Evolutionary conservation across 2,329 filamentous ascomycete species (phyloP), one percentile per base, ranked within the genome.

Genomic region (Aspergillus awamori): DNA sequence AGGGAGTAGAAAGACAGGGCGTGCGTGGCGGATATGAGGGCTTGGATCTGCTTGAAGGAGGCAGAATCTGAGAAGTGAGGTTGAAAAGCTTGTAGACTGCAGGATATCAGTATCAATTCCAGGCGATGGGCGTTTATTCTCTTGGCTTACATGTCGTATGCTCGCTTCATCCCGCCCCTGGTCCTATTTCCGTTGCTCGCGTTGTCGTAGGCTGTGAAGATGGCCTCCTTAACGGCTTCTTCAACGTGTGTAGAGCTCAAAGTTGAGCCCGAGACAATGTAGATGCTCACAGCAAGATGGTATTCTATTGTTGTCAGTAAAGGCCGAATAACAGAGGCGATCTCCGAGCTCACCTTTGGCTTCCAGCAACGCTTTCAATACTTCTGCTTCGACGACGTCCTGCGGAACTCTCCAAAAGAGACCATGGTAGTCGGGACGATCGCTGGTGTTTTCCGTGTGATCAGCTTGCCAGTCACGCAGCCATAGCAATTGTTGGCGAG

Each of bases 111-210:
- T 30, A 11, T 58, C 11, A 11, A n/a, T 6, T 36, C 22, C 15
- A 22, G 13, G n/a, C 17, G 4, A 45, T 8, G 30, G 33, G 28
- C 11, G 24, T 33, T 8, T 20, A 8, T 24, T 2, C 6, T 3
- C 6, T 17, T 15, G 20, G 76, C 80, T 68, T 71, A 82, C 80
- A 85, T 82, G 45, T 87, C 84, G 53, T 81, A 82, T 10, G 86
- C 86, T 68, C 81, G 84, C 70, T 86, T 88, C 79, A 89, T 84
- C 13, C 84, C 84, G 15, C 87, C 87, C 65, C 87, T 80, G 17
- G 81, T 86, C 64, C 81, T 80, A 68, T 88, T 89, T 30, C 87
- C 87, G 67, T 89, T 89, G 70, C 83, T 88, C 20, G 87, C 86
- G 64, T 86, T 87, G 69, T 89, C 87, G 69, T 89, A 89, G 20